Percentiles rank a stretch among this genome's conserved stretches.
These are phyloP conservation scores for Fusarium solani-melongenae DNA, from an alignment of 2,329 filamentous ascomycete genomes.

Conservation along the genomic window DNA sequence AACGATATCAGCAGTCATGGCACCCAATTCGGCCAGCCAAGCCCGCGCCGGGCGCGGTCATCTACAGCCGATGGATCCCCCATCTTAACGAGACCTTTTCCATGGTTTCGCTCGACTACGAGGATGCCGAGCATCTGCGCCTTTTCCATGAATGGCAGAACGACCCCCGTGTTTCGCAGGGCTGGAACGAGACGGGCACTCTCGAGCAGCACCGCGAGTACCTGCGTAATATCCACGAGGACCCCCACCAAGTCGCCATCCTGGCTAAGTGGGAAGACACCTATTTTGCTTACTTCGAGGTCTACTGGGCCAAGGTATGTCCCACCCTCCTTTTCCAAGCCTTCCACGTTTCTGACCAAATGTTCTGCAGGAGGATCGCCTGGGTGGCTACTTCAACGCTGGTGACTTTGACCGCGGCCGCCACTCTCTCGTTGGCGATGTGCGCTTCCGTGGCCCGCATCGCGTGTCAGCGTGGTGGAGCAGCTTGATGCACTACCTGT, in stretches of 20 bases:
- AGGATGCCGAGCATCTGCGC: conserved; percentile 70
- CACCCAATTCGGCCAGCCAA: conserved; percentile 80
- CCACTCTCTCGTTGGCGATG: conserved; percentile 68
- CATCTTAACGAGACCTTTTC: conserved; percentile 81
- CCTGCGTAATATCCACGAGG: conserved; percentile 73
- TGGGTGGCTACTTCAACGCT: conserved; percentile 66
- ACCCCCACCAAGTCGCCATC: conserved; percentile 77
- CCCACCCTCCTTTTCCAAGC: neutral
- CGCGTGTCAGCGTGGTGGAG: conserved; percentile 72
- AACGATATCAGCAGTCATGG: conserved; percentile 63
- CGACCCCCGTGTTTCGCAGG: conserved; percentile 81
- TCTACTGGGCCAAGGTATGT: conserved; percentile 77
- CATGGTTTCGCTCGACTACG: conserved; percentile 78
- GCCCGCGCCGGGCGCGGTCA: conserved; percentile 74
- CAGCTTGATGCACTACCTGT: conserved; percentile 71
- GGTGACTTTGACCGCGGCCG: conserved; percentile 68
- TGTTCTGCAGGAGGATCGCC: conserved; percentile 60
- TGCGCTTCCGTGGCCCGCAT: conserved; percentile 69
- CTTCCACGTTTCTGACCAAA: neutral
- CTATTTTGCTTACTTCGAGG: conserved; percentile 81
- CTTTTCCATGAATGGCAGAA: conserved; percentile 87
- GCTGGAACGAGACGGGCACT: conserved; percentile 84
- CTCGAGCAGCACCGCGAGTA: conserved; percentile 80
- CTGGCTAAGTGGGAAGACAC: conserved; percentile 78
- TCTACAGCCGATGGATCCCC: conserved; percentile 84